Percentiles rank a stretch among this genome's conserved stretches.
Conservation (phyloP, 441 rosid genomes). For the Erysimum cheiri region DNA sequence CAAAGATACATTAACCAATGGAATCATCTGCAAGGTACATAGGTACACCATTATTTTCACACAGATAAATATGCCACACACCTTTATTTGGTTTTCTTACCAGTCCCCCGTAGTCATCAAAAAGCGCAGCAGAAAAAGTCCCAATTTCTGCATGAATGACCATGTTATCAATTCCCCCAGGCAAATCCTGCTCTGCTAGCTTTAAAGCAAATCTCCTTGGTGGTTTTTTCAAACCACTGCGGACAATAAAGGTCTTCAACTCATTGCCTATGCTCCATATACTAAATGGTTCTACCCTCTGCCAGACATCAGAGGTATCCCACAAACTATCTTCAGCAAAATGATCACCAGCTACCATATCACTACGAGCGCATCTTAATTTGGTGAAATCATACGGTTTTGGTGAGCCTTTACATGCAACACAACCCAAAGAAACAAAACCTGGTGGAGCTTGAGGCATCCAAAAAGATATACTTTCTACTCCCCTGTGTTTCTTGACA, state of each 20-base stretch:
- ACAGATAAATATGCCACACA: conserved; percentile 15
- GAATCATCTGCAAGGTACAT: conserved; percentile 85
- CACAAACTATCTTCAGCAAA: conserved; percentile 91
- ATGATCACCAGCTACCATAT: conserved; percentile 87
- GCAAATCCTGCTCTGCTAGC: conserved; percentile 70
- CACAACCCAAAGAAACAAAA: conserved; percentile 90
- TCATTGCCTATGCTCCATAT: conserved; percentile 85
- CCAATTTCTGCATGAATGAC: conserved; percentile 75
- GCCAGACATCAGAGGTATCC: conserved; percentile 84
- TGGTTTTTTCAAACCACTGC: conserved; percentile 86
- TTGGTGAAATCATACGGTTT: conserved; percentile 66
- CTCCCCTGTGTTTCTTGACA: conserved; percentile 84
- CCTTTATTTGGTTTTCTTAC: conserved; percentile 52
- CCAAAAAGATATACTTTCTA: conserved; percentile 90
- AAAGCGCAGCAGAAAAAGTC: conserved; percentile 90
- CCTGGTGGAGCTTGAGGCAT: conserved; percentile 99
- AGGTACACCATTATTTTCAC: conserved; percentile 36
- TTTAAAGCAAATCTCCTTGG: conserved; percentile 93
- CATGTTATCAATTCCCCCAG: conserved; percentile 73
- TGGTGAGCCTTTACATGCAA: conserved; percentile 85
- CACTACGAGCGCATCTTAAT: conserved; percentile 84
- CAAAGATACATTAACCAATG: conserved; percentile 83
- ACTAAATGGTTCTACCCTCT: conserved; percentile 73
- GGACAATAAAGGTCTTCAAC: conserved; percentile 82
- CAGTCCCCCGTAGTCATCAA: conserved; percentile 98